These are phyloP conservation scores for Fusarium gaditjirri DNA, from an alignment of 2,329 filamentous ascomycete genomes.

Conservation along the genomic window DNA sequence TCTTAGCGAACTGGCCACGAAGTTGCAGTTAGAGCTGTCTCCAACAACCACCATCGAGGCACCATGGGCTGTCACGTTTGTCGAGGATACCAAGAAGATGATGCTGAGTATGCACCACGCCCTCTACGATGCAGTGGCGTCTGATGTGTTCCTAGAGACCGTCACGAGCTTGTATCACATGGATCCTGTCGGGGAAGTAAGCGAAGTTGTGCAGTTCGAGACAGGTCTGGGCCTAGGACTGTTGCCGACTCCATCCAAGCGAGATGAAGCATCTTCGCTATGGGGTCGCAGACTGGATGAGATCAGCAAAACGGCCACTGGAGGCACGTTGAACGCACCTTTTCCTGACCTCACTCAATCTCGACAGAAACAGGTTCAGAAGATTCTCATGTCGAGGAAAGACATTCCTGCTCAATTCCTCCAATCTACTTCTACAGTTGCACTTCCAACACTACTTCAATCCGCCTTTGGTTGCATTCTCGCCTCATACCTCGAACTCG, in stretches of 20 bases:
- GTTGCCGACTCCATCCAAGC: neutral
- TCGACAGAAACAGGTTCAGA: slow-evolving; percentile 11
- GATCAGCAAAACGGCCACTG: neutral
- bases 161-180: slow-evolving; percentile 17
- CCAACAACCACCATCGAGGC: neutral
- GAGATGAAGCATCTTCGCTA: neutral
- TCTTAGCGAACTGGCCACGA: neutral
- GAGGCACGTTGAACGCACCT: neutral
- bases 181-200: neutral
- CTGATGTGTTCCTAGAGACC: neutral
- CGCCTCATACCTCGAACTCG: slow-evolving; percentile 9
- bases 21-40: neutral
- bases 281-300: neutral
- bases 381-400: neutral
- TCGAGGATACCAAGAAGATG: neutral
- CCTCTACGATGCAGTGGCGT: slow-evolving; percentile 4
- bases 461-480: slow-evolving; percentile 21
- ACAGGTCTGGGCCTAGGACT: neutral
- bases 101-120: slow-evolving; percentile 30
- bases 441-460: slow-evolving; percentile 3
- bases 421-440: fast-evolving
- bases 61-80: slow-evolving; percentile 15
- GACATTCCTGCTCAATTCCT: neutral
- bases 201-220: neutral
- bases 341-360: slow-evolving; percentile 18